Conservation (phyloP, 768 basidiomycete species). For the Termitomyces sp. region DNA sequence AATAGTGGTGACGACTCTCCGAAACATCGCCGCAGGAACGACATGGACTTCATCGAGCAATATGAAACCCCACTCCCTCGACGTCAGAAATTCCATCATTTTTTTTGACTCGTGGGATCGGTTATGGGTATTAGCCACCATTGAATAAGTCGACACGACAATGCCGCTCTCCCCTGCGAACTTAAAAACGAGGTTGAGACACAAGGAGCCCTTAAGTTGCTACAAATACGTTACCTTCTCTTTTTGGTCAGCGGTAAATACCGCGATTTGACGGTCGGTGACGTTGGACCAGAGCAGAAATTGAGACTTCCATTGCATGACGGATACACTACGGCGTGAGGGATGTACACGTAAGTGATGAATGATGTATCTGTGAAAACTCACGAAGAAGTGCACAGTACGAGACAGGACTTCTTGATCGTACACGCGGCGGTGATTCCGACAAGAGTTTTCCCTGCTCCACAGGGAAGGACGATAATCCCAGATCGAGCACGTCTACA, state of each 20-base stretch:
- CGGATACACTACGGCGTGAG: constrained; percentile 57
- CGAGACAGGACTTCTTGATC: constrained; percentile 97
- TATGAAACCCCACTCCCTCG: constrained; percentile 99
- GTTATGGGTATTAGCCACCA: constrained; percentile 98
- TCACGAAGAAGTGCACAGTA: constrained; percentile 96
- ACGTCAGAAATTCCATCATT: constrained; percentile 99
- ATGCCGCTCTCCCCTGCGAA: constrained; percentile 97
- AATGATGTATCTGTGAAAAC: constrained; percentile 23
- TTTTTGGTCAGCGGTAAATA: constrained; percentile 97
- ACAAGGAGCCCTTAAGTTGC: not conserved
- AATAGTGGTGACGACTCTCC: constrained; percentile 95
- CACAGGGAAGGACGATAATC: constrained; percentile 97
- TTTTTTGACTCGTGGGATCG: constrained; percentile 99
- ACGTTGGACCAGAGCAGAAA: constrained; percentile 99
- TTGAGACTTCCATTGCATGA: constrained; percentile 99
- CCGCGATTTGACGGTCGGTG: constrained; percentile 91
- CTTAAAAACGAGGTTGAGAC: constrained; percentile 32
- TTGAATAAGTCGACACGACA: constrained; percentile 97
- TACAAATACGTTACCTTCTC: constrained; percentile 62
- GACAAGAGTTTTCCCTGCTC: constrained; percentile 97
- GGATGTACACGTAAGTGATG: constrained; percentile 8
- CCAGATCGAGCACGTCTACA: constrained; percentile 93
- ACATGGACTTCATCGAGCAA: constrained; percentile 98
- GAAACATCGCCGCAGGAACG: constrained; percentile 98
- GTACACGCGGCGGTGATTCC: constrained; percentile 99